phyloP scores from a whole-genome alignment of 2,329 filamentous ascomycete genomes.

The Colletotrichum godetiae region DNA sequence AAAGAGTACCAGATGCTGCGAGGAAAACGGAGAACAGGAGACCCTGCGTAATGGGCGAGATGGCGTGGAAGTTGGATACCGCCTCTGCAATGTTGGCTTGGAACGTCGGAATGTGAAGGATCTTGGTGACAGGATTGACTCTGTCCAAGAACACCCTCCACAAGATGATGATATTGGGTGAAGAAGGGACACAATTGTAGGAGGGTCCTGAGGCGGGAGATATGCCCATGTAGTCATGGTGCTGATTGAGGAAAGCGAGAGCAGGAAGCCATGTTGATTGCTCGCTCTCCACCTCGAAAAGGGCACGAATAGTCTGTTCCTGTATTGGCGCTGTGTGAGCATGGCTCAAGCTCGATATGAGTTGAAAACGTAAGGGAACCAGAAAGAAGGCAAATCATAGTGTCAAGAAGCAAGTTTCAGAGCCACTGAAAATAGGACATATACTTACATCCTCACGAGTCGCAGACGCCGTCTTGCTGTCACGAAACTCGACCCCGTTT shows the following conservation, averaged over 20 bases:
- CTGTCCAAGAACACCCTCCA: constrained; percentile 47
- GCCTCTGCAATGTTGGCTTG: constrained; percentile 79
- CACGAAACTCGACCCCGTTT: constrained; percentile 18
- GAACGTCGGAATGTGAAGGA: constrained; percentile 45
- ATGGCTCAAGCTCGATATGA: no score
- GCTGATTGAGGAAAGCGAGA: constrained; percentile 55
- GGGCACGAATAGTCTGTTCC: constrained; percentile 68
- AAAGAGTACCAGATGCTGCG: not conserved
- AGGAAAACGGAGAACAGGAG: constrained; percentile 14
- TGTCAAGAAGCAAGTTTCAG: not conserved
- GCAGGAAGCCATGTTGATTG: constrained; percentile 59
- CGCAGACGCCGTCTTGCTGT: not conserved
- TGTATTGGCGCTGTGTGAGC: constrained; percentile 39
- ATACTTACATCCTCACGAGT: constrained; percentile 1
- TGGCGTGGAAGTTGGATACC: constrained; percentile 60
- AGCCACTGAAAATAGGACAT: accelerated
- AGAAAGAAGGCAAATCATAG: no score
- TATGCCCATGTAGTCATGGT: not conserved
- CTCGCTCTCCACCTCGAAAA: constrained; percentile 60
- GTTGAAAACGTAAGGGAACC: no score
- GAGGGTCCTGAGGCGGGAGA: constrained; percentile 22
- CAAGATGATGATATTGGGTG: constrained; percentile 49
- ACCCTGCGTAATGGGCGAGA: constrained; percentile 52
- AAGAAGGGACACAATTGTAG: constrained; percentile 56
- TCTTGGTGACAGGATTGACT: constrained; percentile 45